Conservation (phyloP, 192 early-diverging fungal genomes). For the Backusella liffmaniae region DNA sequence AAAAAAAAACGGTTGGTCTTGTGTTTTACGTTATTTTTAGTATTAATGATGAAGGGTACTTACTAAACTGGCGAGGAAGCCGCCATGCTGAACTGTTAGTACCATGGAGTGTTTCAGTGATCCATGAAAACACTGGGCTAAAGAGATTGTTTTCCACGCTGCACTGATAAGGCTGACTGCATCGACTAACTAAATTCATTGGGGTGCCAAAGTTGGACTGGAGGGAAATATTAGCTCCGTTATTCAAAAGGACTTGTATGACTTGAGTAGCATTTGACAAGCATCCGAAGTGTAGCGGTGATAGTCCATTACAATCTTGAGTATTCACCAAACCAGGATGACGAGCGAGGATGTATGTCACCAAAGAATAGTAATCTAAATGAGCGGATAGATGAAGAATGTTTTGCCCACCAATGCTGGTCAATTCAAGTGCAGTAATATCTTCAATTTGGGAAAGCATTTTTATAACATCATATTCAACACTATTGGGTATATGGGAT, state of each 20-base stretch:
- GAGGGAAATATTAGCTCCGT: slow-evolving; percentile 29
- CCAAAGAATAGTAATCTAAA: background rate
- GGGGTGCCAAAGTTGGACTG: background rate
- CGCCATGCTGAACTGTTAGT: background rate
- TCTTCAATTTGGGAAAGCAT: background rate
- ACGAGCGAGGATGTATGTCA: background rate
- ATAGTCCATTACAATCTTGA: slow-evolving; percentile 67
- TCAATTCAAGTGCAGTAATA: background rate
- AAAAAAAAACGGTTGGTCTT: background rate
- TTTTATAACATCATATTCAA: background rate
- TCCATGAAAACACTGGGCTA: background rate
- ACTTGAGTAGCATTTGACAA: slow-evolving; percentile 50
- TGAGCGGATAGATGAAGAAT: slow-evolving; percentile 60
- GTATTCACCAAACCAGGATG: slow-evolving; percentile 40
- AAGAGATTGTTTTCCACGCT: background rate
- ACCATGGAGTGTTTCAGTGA: background rate
- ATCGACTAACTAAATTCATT: background rate
- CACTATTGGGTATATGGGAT: background rate
- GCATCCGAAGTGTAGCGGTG: slow-evolving; percentile 67
- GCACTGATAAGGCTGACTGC: background rate
- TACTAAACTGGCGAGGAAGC: slow-evolving; percentile 2
- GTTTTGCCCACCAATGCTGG: slow-evolving; percentile 49
- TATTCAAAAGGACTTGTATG: slow-evolving; percentile 52
- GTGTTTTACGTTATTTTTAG: background rate
- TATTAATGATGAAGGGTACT: background rate